These are phyloP conservation scores for Phytophthora tentaculata DNA, from an alignment of 352 stramenopile genomes.

Conservation along the genomic window DNA sequence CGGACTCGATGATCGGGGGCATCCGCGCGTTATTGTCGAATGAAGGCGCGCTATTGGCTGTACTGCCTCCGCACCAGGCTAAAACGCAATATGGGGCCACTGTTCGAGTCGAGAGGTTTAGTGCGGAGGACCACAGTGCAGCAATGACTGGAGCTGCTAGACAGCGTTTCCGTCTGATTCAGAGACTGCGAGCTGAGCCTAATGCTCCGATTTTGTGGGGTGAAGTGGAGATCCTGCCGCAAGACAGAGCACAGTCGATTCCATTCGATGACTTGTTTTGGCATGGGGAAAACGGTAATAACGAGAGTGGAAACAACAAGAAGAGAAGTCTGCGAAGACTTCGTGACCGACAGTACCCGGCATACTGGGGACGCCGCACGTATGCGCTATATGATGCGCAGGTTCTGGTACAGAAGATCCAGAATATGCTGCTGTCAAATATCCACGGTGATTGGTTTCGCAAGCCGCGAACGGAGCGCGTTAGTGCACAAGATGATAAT, in stretches of 20 bases:
- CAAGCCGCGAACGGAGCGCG: constrained; percentile 28
- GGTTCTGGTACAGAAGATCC: constrained; percentile 66
- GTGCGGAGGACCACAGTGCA: constrained; percentile 44
- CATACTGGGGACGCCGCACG: constrained; percentile 54
- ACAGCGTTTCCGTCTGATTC: constrained; percentile 67
- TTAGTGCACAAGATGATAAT: constrained; percentile 10
- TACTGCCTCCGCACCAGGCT: constrained; percentile 65
- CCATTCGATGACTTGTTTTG: constrained; percentile 44
- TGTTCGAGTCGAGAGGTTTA: constrained; percentile 74
- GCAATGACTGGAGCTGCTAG: constrained; percentile 67
- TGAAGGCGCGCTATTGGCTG: constrained; percentile 61
- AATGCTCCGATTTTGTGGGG: constrained; percentile 28
- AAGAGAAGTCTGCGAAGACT: constrained; percentile 25
- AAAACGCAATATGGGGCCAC: constrained; percentile 64
- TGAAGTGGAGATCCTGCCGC: constrained; percentile 71
- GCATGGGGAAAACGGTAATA: constrained; percentile 11
- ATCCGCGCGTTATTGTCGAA: constrained; percentile 54
- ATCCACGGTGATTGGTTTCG: constrained; percentile 79
- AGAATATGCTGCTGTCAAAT: constrained; percentile 72
- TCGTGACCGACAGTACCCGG: constrained; percentile 39
- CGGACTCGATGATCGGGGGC: constrained; percentile 51
- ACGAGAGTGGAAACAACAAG: constrained; percentile 6
- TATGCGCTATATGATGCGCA: constrained; percentile 70
- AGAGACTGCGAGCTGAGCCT: constrained; percentile 25
- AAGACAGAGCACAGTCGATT: constrained; percentile 45